These are phyloP conservation scores for Solidago caesia DNA, from an alignment of 129 eudicot genomes.

Conservation along the genomic window DNA sequence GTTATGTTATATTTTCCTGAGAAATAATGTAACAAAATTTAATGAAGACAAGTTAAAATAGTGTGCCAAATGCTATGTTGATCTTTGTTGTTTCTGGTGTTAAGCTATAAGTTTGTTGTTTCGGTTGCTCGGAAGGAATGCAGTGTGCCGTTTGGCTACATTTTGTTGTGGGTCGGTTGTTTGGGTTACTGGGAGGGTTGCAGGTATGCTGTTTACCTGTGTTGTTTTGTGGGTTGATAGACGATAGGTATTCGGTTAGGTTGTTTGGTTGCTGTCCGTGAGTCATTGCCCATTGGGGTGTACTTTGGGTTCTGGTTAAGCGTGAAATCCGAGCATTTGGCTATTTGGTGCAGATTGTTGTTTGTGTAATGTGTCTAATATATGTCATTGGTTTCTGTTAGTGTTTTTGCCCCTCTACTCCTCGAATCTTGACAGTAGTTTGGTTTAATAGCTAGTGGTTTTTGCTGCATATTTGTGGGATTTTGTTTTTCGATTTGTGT, in stretches of 20 bases:
- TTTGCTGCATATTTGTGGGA: neutral
- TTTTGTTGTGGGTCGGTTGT: neutral
- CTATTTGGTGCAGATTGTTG: neutral
- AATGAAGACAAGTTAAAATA: neutral
- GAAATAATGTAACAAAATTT: neutral
- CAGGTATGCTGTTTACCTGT: no score
- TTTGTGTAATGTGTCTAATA: neutral
- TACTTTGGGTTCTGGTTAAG: neutral
- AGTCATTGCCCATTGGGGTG: neutral
- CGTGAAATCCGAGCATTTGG: neutral
- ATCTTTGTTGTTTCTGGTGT: neutral
- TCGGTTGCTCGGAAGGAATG: no score
- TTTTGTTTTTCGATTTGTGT: neutral
- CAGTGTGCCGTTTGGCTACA: neutral
- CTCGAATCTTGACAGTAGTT: neutral
- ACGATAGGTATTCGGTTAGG: no score
- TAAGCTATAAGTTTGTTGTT: neutral
- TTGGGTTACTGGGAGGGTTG: neutral
- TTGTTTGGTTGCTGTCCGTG: no score
- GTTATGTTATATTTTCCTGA: neutral
- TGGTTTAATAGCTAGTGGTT: neutral
- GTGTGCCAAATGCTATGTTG: neutral
- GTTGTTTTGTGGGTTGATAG: no score
- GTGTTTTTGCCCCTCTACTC: neutral
- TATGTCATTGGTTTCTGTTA: neutral